These are phyloP conservation scores for Albophoma yamanashiensis DNA, from an alignment of 2,329 filamentous ascomycete genomes.

Conservation along the genomic window DNA sequence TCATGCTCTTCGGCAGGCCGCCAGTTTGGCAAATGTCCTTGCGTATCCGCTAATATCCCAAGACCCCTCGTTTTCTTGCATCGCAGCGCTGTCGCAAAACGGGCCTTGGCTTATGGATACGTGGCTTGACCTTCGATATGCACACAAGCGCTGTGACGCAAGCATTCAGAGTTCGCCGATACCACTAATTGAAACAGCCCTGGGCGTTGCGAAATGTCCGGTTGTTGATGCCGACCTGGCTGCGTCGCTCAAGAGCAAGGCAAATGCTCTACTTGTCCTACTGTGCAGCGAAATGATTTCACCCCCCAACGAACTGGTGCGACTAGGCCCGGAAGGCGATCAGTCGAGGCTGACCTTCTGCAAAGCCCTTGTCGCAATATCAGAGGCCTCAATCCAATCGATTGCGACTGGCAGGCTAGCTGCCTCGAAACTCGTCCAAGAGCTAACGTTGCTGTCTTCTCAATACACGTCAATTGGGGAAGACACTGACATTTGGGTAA, in stretches of 20 bases:
- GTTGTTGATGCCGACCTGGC: conserved; percentile 6
- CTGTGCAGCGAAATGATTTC: conserved; percentile 30
- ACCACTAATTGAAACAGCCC: conserved; percentile 22
- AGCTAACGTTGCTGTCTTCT: conserved; percentile 23
- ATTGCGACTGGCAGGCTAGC: conserved; percentile 26
- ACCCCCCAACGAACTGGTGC: conserved; percentile 18
- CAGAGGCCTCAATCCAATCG: conserved; percentile 21
- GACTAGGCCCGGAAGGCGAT: conserved; percentile 13
- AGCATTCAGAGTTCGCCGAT: conserved; percentile 19
- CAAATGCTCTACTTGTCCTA: conserved; percentile 25
- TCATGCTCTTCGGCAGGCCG: conserved; percentile 36
- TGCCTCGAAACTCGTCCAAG: conserved; percentile 30
- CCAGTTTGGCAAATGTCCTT: conserved; percentile 32
- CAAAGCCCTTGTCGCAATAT: conserved; percentile 25
- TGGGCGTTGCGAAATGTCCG: conserved; percentile 20
- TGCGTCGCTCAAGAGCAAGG: conserved; percentile 21
- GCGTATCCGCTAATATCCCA: conserved; percentile 25
- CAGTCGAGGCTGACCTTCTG: conserved; percentile 24
- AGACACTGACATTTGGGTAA: conserved; percentile 32
- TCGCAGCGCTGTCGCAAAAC: conserved; percentile 26
- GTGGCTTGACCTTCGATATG: conserved; percentile 28
- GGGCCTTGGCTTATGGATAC: conserved; percentile 40
- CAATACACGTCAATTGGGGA: conserved; percentile 19
- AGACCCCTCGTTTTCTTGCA: conserved; percentile 18
- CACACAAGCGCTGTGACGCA: conserved; percentile 26